These are phyloP conservation scores for Amborella trichopoda DNA, from an alignment of 164 flowering plant species.

Conservation along the genomic window DNA sequence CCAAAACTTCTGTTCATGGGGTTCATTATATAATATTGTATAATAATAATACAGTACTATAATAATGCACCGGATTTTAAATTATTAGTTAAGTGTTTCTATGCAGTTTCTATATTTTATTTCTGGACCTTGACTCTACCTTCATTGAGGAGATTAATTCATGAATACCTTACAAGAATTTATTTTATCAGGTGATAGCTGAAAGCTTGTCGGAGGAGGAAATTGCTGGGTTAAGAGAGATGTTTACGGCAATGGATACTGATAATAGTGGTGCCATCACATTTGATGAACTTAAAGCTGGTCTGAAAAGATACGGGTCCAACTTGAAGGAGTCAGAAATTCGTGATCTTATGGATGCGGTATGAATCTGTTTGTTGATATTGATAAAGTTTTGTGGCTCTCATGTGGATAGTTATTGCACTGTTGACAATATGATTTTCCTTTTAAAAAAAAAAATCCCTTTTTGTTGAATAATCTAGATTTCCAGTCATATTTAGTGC, in stretches of 20 bases:
- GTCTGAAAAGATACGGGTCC: conserved; percentile 89
- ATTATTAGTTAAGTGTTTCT: too few relatives aligned
- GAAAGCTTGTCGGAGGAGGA: conserved; percentile 98
- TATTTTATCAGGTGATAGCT: conserved; percentile 95
- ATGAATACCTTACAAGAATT: too few relatives aligned
- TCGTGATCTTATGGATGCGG: conserved; percentile 95
- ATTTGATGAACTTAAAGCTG: conserved; percentile 93
- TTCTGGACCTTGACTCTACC: too few relatives aligned
- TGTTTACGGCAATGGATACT: conserved; percentile 93
- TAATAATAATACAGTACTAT: too few relatives aligned
- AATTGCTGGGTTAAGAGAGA: conserved; percentile 93
- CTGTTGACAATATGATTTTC: background rate
- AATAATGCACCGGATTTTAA: too few relatives aligned
- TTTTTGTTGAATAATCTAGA: background rate
- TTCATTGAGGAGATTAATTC: too few relatives aligned
- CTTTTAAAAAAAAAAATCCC: background rate
- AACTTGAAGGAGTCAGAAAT: conserved; percentile 89
- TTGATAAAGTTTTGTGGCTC: background rate
- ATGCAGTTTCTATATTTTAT: too few relatives aligned
- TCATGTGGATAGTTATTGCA: background rate
- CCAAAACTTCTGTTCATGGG: too few relatives aligned
- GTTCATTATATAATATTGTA: too few relatives aligned
- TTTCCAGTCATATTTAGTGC: background rate
- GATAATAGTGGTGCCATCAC: conserved; percentile 97
- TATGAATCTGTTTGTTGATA: conserved; percentile 16